These are phyloP conservation scores for Chaetothyriales sp. DNA, from an alignment of 2,329 filamentous ascomycete species.

Conservation along the genomic window DNA sequence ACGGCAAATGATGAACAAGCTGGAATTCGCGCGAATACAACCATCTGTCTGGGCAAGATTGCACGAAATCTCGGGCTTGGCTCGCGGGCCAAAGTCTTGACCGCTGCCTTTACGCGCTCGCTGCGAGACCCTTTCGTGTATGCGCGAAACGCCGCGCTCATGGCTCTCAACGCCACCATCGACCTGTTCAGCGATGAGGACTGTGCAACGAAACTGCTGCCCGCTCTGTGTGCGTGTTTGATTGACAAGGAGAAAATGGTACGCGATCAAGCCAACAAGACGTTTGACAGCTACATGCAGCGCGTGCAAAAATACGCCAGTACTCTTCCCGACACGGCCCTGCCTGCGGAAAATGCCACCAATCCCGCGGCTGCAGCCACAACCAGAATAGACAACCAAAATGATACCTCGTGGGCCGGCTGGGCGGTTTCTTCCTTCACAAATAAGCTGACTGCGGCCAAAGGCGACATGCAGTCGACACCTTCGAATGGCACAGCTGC, in stretches of 20 bases:
- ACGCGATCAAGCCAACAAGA: constrained; percentile 81
- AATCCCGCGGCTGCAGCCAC: constrained; percentile 30
- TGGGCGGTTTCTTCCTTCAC: constrained; percentile 99
- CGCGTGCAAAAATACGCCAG: constrained; percentile 66
- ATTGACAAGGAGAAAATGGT: constrained; percentile 93
- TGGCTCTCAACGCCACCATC: constrained; percentile 71
- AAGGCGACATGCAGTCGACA: constrained; percentile 66
- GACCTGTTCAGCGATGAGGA: constrained; percentile 87
- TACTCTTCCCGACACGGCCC: constrained; percentile 63
- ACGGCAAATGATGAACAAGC: constrained; percentile 96
- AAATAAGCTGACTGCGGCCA: constrained; percentile 73
- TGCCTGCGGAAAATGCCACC: constrained; percentile 51
- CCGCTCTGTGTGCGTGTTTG: constrained; percentile 67
- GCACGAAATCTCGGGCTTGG: constrained; percentile 67
- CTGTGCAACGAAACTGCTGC: constrained; percentile 68
- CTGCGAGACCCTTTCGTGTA: constrained; percentile 90
- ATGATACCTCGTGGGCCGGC: constrained; percentile 68
- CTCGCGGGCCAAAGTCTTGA: constrained; percentile 75
- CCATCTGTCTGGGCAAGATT: constrained; percentile 93
- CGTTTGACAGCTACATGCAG: constrained; percentile 71
- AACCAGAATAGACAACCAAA: constrained; percentile 62
- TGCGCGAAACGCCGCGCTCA: constrained; percentile 73
- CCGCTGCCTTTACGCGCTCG: constrained; percentile 80
- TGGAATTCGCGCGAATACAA: constrained; percentile 94
- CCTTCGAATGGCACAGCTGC: constrained; percentile 20